Percentiles rank a stretch among this genome's conserved stretches.
Conservation (phyloP, 2,329 filamentous ascomycete species). For the Diplodia seriata region DNA sequence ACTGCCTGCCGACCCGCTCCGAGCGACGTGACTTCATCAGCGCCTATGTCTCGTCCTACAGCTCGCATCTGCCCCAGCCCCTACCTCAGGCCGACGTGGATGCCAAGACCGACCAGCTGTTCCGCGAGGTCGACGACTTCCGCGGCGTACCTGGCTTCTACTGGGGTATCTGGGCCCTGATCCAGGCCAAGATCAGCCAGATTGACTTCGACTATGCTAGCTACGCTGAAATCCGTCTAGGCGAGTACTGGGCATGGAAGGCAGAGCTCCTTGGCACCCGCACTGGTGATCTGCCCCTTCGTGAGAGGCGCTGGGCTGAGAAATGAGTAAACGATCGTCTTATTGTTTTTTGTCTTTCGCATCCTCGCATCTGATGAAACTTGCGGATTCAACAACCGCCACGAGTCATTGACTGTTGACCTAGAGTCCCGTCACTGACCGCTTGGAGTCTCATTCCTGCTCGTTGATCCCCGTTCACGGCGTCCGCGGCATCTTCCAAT, state of each 20-base stretch:
- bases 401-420: constrained; percentile 8
- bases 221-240: constrained; percentile 84
- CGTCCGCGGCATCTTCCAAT: constrained; percentile 16
- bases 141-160: constrained; percentile 89
- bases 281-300: constrained; percentile 68
- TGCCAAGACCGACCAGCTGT: constrained; percentile 62
- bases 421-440: neutral
- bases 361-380: constrained; percentile 4
- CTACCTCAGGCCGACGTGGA: constrained; percentile 27
- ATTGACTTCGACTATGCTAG: constrained; percentile 97
- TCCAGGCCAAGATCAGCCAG: constrained; percentile 90
- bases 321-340: constrained; percentile 41
- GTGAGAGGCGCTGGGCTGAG: constrained; percentile 82
- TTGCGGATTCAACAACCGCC: constrained; percentile 32
- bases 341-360: neutral
- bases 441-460: neutral
- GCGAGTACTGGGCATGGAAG: constrained; percentile 94
- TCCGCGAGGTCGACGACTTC: constrained; percentile 83
- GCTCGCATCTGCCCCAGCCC: constrained; percentile 46
- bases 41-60: constrained; percentile 81
- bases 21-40: constrained; percentile 81
- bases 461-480: neutral
- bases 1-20: constrained; percentile 76
- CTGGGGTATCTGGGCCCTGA: constrained; percentile 93
- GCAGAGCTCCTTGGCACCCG: constrained; percentile 72